Percentiles rank a stretch among this genome's conserved stretches.
These are phyloP conservation scores for Candida caryicola DNA, from an alignment of 805 yeast species.

Conservation along the genomic window DNA sequence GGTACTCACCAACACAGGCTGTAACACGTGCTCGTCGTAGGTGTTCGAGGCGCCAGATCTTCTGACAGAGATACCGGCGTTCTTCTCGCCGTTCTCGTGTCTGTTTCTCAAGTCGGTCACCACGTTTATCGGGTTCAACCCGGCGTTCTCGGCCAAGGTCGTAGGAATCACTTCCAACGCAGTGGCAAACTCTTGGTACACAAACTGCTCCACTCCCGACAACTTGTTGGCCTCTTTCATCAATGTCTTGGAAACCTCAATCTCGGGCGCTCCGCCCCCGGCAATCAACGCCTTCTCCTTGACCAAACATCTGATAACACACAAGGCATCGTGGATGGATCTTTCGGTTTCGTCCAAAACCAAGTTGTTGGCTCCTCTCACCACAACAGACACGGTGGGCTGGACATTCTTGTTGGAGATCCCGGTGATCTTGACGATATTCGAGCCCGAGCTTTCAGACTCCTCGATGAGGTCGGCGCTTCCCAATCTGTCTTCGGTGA, in stretches of 20 bases:
- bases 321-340: constrained; percentile 94
- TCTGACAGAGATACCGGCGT: constrained; percentile 95
- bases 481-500: constrained; percentile 91
- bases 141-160: constrained; percentile 93
- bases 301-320: constrained; percentile 86
- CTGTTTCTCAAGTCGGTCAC: constrained; percentile 88
- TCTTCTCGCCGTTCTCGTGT: constrained; percentile 85
- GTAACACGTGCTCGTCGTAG: constrained; percentile 89
- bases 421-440: constrained; percentile 83
- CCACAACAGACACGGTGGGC: constrained; percentile 82
- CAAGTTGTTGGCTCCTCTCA: constrained; percentile 91
- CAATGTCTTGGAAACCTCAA: constrained; percentile 77
- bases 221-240: constrained; percentile 67
- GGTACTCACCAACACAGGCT: constrained; percentile 92
- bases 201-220: constrained; percentile 85
- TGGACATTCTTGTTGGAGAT: constrained; percentile 51
- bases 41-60: constrained; percentile 92
- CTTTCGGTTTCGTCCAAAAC: constrained; percentile 95
- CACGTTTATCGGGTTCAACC: constrained; percentile 84
- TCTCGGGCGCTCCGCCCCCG: constrained; percentile 99
- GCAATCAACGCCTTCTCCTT: constrained; percentile 89
- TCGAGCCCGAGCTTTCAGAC: constrained; percentile 83
- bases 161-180: constrained; percentile 93
- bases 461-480: constrained; percentile 91
- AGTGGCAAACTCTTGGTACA: constrained; percentile 87